Conservation (phyloP, 1,284 basidiomycete species). For the Rhodotorula sp. region DNA sequence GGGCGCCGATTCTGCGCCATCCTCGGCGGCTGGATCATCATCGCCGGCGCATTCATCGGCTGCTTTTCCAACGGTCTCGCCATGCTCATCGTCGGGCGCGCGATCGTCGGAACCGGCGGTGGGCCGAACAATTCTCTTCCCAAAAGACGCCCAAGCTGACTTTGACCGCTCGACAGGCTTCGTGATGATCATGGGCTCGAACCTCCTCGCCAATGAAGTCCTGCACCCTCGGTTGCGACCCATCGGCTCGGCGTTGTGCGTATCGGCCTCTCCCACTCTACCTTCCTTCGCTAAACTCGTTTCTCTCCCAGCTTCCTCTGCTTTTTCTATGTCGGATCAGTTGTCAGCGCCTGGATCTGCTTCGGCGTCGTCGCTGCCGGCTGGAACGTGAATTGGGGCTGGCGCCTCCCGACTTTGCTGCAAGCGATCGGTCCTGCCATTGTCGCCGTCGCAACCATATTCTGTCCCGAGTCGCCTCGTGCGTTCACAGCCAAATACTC, state of each 20-base stretch:
- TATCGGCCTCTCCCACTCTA: too few species aligned
- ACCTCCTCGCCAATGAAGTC: conserved; percentile 69
- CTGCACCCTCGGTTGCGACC: conserved; percentile 44
- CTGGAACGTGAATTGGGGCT: not conserved
- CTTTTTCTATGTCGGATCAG: conserved; percentile 55
- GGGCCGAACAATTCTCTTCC: not conserved
- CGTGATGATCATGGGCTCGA: conserved; percentile 36
- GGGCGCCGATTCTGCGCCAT: conserved; percentile 8
- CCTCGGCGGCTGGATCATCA: conserved; percentile 7
- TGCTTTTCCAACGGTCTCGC: conserved; percentile 9
- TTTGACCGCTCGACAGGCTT: too few species aligned
- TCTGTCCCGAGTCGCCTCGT: not conserved
- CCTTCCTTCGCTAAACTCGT: too few species aligned
- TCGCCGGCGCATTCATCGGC: conserved; percentile 16
- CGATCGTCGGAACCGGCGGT: conserved; percentile 16
- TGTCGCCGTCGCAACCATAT: not conserved
- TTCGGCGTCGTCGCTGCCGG: conserved; percentile 52
- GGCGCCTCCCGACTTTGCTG: conserved; percentile 1
- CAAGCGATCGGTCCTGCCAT: conserved; percentile 10
- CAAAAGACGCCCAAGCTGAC: too few species aligned
- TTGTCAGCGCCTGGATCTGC: conserved; percentile 69
- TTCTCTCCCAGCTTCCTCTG: too few species aligned
- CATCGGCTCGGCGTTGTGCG: conserved; percentile 10
- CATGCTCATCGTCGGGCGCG: conserved; percentile 18
- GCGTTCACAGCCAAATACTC: too few species aligned